A percentile compares a stretch with the other conserved stretches of the same genome.
Conservation (phyloP, 208 protist species). For the Trypanosomatidae sp. region DNA sequence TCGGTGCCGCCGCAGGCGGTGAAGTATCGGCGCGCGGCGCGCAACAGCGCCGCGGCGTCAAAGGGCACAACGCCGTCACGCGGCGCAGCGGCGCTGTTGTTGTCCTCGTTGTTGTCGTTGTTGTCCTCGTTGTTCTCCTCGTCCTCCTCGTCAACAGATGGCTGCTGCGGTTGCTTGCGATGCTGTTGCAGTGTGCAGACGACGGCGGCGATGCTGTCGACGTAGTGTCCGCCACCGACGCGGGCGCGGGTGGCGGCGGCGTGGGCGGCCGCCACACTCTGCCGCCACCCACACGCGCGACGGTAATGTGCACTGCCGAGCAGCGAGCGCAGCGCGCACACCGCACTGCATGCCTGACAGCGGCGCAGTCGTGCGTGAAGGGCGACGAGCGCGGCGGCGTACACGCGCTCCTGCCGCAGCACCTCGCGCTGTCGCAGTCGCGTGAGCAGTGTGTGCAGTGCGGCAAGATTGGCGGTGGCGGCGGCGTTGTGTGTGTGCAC, state of each 20-base stretch:
- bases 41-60: background rate
- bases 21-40: no score
- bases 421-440: constrained; percentile 58
- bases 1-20: no score
- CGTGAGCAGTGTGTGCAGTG: constrained; percentile 28
- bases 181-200: constrained; percentile 30
- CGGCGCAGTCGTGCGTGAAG: constrained; percentile 30
- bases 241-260: constrained; percentile 18
- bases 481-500: constrained; percentile 63
- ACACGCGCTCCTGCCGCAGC: constrained; percentile 39
- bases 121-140: constrained; percentile 30
- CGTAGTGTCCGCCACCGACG: constrained; percentile 28
- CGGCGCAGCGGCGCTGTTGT: constrained; percentile 15
- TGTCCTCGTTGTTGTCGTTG: constrained; percentile 45
- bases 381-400: constrained; percentile 17
- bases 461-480: constrained; percentile 33
- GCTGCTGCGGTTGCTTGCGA: no score
- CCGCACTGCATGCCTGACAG: constrained; percentile 29
- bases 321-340: constrained; percentile 27
- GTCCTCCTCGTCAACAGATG: constrained; percentile 3
- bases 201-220: constrained; percentile 27
- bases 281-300: constrained; percentile 22
- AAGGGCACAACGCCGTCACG: background rate
- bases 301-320: constrained; percentile 44
- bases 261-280: constrained; percentile 15